Evolutionary conservation across 108 stramenopile genomes (phyloP).

Genomic region (Cyclotella choctawhatcheeana): DNA sequence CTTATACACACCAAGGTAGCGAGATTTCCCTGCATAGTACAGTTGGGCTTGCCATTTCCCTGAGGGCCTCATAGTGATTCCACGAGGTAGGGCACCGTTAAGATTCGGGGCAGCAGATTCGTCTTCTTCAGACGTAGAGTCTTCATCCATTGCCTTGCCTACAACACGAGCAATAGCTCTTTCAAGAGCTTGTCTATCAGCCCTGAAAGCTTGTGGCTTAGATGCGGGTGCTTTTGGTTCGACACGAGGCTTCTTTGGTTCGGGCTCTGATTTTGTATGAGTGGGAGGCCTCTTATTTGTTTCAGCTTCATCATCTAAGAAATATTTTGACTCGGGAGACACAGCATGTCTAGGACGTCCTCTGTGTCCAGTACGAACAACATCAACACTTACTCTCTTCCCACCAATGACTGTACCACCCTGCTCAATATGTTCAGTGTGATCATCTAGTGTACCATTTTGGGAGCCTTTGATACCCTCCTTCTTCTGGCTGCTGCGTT

Average conservation of each 20-base stretch:
- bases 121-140: neutral
- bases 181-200: neutral
- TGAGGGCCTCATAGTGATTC: constrained; percentile 85
- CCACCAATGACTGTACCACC: neutral
- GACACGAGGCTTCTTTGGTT: neutral
- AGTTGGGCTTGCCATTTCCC: constrained; percentile 91
- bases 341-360: neutral
- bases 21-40: constrained; percentile 83
- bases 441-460: neutral
- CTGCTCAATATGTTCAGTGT: neutral
- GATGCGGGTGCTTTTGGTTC: neutral
- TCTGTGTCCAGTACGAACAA: neutral
- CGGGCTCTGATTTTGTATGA: neutral
- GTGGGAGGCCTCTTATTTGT: neutral
- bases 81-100: constrained; percentile 70
- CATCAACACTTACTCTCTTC: neutral
- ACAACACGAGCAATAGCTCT: neutral
- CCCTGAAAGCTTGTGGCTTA: neutral
- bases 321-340: neutral
- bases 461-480: neutral
- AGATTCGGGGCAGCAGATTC: constrained; percentile 44
- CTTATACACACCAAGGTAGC: constrained; percentile 88
- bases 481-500: neutral
- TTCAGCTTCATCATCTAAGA: neutral
- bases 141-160: neutral